Evolutionary conservation across 805 yeast species (phyloP), one percentile per base, ranked within the genome.

Genomic region (Lachancea cidri): DNA sequence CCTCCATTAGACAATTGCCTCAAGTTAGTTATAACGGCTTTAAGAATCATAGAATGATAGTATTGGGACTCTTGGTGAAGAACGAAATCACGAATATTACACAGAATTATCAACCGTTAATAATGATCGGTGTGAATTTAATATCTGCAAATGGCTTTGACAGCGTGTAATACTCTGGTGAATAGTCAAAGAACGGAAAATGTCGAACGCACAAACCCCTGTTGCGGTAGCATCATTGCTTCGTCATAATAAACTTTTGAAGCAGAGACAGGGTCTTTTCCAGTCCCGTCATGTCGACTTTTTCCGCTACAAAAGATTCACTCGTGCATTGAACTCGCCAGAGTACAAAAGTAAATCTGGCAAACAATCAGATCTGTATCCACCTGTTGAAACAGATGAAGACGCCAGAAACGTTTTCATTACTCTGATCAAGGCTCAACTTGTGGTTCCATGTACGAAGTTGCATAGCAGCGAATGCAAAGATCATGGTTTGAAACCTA

Each of bases 241-340:
- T 47, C 79, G 91, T 45, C 76, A 77, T 51, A 74, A 84, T 61
- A 58, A 68, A 25, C 63, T 66, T n/a, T 70, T 91, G 48, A 93
- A 91, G 57, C 84, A 82, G 63, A 78, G 98, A 54, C 75, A 76
- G 46, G 97, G 97, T 11, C 62, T 81, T n/a, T 68, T 81, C 40
- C 81, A 82, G 53, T 80, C 83, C 41, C 76, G 76, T 47, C 79
- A 79, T 36, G 74, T 77, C 27, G 95, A 86, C 44, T 88, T 93
- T 62, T 93, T 91, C 74, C 73, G 95, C 50, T 83, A 72, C 62
- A 91, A 91, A 63, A 76, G 98, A 54, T 83, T 86, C 33, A 66
- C 77, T 11, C 71, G 98, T 50, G 95, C 94, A 1, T 71, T 91
- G 43, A 66, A 78, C 27, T 77, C 87, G 41, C 82, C 76, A 1